Percentiles rank a stretch among this genome's conserved stretches.
Evolutionary conservation across 768 basidiomycete species (phyloP).

Genomic region (Leccinum arenicola): DNA sequence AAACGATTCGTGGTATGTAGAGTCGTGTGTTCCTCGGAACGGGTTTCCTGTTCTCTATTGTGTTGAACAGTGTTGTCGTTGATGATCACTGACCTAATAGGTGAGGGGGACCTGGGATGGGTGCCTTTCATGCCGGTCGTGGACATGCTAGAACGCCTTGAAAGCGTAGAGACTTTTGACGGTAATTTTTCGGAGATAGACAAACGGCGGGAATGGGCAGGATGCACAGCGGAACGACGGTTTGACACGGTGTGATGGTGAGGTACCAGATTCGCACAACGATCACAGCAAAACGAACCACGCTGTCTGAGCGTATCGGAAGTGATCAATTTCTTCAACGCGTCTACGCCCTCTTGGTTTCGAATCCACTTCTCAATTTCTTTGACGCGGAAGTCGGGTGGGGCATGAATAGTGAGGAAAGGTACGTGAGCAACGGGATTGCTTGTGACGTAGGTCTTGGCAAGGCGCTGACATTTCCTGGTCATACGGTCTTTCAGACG

Average conservation of each 20-base stretch:
- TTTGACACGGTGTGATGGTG: constrained; percentile 27
- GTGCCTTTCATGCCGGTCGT: constrained; percentile 3
- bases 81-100: constrained; percentile 9
- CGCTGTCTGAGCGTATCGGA: constrained; percentile 24
- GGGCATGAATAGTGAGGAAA: constrained; percentile 68
- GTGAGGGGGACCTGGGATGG: constrained; percentile 10
- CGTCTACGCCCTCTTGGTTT: constrained; percentile 38
- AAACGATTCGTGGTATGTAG: constrained; percentile 9
- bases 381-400: constrained; percentile 69
- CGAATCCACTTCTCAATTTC: constrained; percentile 80
- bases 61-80: constrained; percentile 12
- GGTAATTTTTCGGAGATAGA: constrained; percentile 21
- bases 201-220: constrained; percentile 25
- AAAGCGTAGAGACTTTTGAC: constrained; percentile 6
- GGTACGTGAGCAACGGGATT: constrained; percentile 40
- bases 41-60: constrained; percentile 12
- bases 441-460: constrained; percentile 41
- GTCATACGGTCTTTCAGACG: constrained; percentile 82
- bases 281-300: constrained; percentile 33
- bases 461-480: constrained; percentile 69
- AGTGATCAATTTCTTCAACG: constrained; percentile 19
- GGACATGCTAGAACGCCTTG: constrained; percentile 22
- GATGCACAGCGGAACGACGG: constrained; percentile 28
- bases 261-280: constrained; percentile 33
- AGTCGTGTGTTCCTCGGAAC: constrained; percentile 18